These are phyloP conservation scores for Quercus lobata DNA, from an alignment of 331 rosid species.

Conservation along the genomic window DNA sequence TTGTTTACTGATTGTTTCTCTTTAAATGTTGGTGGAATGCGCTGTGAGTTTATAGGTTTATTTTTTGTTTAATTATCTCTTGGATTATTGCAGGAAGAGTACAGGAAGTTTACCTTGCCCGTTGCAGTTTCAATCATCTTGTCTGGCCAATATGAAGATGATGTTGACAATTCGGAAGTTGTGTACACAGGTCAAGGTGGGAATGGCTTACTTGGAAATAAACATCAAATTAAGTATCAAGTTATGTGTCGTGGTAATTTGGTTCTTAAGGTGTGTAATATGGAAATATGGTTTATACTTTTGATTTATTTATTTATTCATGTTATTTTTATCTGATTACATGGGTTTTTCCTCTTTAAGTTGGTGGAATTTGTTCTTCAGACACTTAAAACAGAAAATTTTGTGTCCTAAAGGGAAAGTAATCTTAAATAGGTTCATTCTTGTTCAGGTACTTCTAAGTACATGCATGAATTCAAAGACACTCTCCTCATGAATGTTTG, in stretches of 20 bases:
- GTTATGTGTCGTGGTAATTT: conserved; percentile 29
- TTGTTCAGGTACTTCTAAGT: background rate
- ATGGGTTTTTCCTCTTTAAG: background rate
- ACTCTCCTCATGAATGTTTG: background rate
- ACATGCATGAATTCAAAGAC: background rate
- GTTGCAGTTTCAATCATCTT: conserved; percentile 29
- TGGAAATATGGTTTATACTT: background rate
- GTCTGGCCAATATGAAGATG: conserved; percentile 41
- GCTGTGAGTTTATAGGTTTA: background rate
- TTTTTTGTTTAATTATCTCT: background rate
- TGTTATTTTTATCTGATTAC: background rate
- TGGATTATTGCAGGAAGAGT: conserved; percentile 8
- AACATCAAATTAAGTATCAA: conserved; percentile 33
- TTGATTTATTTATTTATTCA: background rate
- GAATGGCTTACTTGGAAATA: conserved; percentile 37
- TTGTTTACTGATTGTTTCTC: background rate
- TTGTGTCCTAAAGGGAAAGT: background rate
- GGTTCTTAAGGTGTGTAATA: conserved; percentile 34
- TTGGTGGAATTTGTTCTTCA: background rate
- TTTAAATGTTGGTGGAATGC: background rate
- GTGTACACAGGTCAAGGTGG: conserved; percentile 41
- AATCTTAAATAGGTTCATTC: background rate
- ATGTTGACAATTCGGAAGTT: conserved; percentile 28
- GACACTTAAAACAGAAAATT: background rate
- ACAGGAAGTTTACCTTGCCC: conserved; percentile 21